Evolutionary conservation across 176 grass and related monocot species (phyloP), one percentile per base, ranked within the genome.

Genomic region (Themeda triandra): DNA sequence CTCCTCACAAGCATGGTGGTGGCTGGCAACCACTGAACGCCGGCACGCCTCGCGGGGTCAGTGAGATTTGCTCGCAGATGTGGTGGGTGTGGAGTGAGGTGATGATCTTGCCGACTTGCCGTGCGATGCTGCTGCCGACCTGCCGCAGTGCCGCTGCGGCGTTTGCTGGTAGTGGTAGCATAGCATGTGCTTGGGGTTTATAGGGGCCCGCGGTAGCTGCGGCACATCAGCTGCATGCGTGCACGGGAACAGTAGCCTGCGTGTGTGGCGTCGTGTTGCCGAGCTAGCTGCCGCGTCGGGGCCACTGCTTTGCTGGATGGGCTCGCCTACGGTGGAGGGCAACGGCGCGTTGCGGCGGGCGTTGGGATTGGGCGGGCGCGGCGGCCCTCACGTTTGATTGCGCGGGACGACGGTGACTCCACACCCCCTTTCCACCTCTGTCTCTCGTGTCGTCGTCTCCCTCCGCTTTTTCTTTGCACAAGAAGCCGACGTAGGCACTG

Each of bases 1-100:
- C 92, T 95, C 73, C 88, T 81, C 60, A 82, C 82, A 8, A 95
- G 80, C 93, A 95, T 65, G 13, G 63, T 28, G 24, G n/a, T 27
- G 39, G 19, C 1, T 15, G 15, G 0, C 1, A 36, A 24, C 8
- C 64, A 25, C 63, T 17, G 77, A 12, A 13, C 10, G 10, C 21
- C 3, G 31, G 15, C 27, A 8, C 58, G n/a, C 56, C 51, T 24
- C 24, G 53, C 53, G n/a, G n/a, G n/a, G n/a, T n/a, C n/a, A n/a
- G n/a, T n/a, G n/a, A n/a, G n/a, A n/a, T n/a, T n/a, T n/a, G n/a
- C n/a, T 24, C 24, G 53, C 53, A 59, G 56, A 59, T 21, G 56
- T 59, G 39, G 39, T 4, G 36, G 7, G 51, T 19, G 17, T 18
- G 46, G 1, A 7, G 4, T 27, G 67, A 3, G 68, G 11, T 4